Evolutionary conservation across 345 rosid species (phyloP).

Genomic region (Linum lewisii): DNA sequence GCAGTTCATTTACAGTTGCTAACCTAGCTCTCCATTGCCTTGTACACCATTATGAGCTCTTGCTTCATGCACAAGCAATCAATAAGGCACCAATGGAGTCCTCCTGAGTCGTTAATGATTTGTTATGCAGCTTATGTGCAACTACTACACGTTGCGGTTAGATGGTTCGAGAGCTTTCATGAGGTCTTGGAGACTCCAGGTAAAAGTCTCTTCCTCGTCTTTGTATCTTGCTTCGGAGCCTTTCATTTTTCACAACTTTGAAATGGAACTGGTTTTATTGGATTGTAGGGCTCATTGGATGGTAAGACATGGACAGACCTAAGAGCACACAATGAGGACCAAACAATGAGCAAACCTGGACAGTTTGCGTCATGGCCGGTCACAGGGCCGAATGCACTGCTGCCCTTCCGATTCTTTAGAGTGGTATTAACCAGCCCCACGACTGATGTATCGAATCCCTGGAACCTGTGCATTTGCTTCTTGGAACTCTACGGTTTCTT

Average conservation of each 20-base stretch:
- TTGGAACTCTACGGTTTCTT: conserved; percentile 85
- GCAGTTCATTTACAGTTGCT: neutral
- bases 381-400: conserved; percentile 58
- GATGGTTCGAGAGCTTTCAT: conserved; percentile 77
- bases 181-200: conserved; percentile 90
- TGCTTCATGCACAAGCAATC: neutral
- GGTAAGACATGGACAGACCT: conserved; percentile 66
- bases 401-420: conserved; percentile 71
- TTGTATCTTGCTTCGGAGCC: neutral
- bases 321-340: conserved; percentile 70
- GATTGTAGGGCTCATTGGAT: conserved; percentile 64
- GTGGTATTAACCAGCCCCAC: conserved; percentile 63
- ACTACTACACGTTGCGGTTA: conserved; percentile 78
- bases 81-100: neutral
- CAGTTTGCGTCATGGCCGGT: conserved; percentile 86
- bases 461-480: conserved; percentile 85
- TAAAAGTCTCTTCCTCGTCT: conserved; percentile 8
- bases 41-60: too few species aligned
- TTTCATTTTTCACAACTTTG: neutral
- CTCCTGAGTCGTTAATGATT: neutral
- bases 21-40: neutral
- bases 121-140: conserved; percentile 85
- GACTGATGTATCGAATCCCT: conserved; percentile 51
- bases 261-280: neutral
- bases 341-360: conserved; percentile 63